phyloP scores from a whole-genome alignment of 2,329 filamentous ascomycete genomes.

The Aspergillus glaucus region DNA sequence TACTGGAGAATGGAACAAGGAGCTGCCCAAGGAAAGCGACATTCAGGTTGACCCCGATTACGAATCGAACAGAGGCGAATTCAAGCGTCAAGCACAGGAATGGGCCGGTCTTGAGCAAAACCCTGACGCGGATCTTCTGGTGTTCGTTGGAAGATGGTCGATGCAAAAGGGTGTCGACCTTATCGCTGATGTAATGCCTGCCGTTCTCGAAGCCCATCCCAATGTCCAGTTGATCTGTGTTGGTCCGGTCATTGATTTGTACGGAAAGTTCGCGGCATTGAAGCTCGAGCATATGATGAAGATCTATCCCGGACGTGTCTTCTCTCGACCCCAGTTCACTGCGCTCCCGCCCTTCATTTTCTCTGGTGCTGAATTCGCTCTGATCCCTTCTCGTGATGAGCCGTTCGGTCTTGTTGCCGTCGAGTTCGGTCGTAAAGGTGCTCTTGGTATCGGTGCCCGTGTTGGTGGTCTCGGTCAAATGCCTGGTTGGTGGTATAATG shows the following conservation, averaged over 20 bases:
- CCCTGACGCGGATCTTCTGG: conserved; percentile 58
- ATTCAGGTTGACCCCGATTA: conserved; percentile 49
- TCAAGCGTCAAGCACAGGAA: conserved; percentile 58
- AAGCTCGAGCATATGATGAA: conserved; percentile 61
- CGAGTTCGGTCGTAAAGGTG: conserved; percentile 63
- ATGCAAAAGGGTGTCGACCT: conserved; percentile 64
- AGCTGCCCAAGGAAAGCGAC: conserved; percentile 44
- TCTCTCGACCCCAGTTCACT: conserved; percentile 63
- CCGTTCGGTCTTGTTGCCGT: conserved; percentile 64
- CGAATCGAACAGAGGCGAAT: conserved; percentile 48
- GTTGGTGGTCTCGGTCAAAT: conserved; percentile 64
- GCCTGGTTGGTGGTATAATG: conserved; percentile 66
- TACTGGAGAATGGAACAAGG: conserved; percentile 55
- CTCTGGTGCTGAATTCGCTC: conserved; percentile 60
- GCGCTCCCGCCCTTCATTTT: conserved; percentile 62
- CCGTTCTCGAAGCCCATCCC: conserved; percentile 54
- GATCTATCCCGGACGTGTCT: conserved; percentile 59
- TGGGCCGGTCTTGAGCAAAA: conserved; percentile 60
- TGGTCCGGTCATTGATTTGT: conserved; percentile 61
- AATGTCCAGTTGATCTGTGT: conserved; percentile 58
- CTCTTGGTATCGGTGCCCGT: conserved; percentile 59
- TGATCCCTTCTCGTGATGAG: conserved; percentile 64
- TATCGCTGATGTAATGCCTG: conserved; percentile 62
- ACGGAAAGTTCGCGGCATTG: conserved; percentile 61
- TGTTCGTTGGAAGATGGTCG: conserved; percentile 64